phyloP scores from a whole-genome alignment of 75 land plant genomes.

The Ceratopteris richardii region DNA sequence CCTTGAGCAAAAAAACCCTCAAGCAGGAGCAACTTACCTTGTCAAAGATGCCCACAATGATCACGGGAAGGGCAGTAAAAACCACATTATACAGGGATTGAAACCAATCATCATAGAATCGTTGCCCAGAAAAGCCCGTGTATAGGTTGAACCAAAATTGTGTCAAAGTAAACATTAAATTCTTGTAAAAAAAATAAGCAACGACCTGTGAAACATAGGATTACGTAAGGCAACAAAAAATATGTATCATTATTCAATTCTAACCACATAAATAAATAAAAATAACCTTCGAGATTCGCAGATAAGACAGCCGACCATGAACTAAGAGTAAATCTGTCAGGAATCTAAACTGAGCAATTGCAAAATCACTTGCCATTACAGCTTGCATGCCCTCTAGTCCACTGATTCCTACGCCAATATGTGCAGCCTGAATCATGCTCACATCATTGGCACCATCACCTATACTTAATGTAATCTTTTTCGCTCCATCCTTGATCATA shows the following conservation, averaged over 20 bases:
- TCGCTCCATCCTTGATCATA: constrained; percentile 83
- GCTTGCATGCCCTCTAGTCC: constrained; percentile 99
- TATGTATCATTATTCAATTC: too few species aligned
- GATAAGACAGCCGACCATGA: constrained; percentile 97
- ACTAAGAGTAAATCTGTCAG: constrained; percentile 91
- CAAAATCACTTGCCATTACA: constrained; percentile 99
- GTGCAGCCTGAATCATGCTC: constrained; percentile 99
- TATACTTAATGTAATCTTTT: constrained; percentile 91
- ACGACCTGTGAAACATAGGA: constrained; percentile 60
- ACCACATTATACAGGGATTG: constrained; percentile 96
- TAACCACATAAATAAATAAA: background rate
- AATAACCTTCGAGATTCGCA: constrained; percentile 81
- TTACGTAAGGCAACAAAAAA: background rate
- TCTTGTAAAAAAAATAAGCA: constrained; percentile 95
- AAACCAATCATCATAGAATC: constrained; percentile 99
- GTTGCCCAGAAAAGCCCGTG: constrained; percentile 93
- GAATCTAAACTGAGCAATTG: constrained; percentile 97
- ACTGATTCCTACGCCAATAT: constrained; percentile 98
- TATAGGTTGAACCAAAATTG: constrained; percentile 99
- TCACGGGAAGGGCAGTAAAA: constrained; percentile 95
- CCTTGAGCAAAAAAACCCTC: background rate
- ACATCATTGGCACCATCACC: constrained; percentile 99
- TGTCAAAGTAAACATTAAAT: constrained; percentile 91
- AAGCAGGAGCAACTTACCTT: constrained; percentile 58
- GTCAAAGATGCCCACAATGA: constrained; percentile 87